Percentiles rank a stretch among this genome's conserved stretches.
Conservation (phyloP, 148 eudicot genomes). For the Chenopodium album region DNA sequence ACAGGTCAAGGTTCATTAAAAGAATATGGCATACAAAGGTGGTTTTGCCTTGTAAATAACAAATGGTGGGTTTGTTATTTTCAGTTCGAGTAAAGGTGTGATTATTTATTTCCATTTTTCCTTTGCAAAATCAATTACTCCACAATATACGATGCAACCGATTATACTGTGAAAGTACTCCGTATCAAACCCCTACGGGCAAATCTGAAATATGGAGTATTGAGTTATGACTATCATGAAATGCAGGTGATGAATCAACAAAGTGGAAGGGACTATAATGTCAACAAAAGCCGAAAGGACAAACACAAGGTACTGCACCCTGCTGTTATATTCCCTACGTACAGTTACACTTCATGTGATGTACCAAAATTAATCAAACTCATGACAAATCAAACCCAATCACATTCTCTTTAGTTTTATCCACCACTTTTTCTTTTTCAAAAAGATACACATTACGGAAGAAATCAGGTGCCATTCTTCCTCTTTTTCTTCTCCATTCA, state of each 20-base stretch:
- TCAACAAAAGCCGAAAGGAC: slow-evolving; percentile 13
- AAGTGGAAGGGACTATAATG: slow-evolving; percentile 15
- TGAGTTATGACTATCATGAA: not conserved
- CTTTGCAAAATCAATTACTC: no score
- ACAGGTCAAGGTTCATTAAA: no score
- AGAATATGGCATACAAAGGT: no score
- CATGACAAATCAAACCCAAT: not conserved
- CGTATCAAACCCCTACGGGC: no score
- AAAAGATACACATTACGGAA: not conserved
- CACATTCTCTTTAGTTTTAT: not conserved
- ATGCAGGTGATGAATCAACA: not conserved
- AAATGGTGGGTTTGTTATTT: no score
- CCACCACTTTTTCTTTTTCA: not conserved
- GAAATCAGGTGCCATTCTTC: not conserved
- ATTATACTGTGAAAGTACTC: no score
- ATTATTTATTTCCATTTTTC: no score
- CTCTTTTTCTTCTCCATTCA: not conserved
- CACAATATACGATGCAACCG: no score
- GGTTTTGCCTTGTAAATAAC: no score
- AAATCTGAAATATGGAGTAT: no score
- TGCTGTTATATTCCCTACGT: not conserved
- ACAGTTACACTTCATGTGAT: not conserved
- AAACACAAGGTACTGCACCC: not conserved
- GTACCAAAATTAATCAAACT: not conserved
- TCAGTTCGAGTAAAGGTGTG: no score